Evolutionary conservation across 106 monocot genomes (phyloP).

Genomic region (Xerophyta viscosa): DNA sequence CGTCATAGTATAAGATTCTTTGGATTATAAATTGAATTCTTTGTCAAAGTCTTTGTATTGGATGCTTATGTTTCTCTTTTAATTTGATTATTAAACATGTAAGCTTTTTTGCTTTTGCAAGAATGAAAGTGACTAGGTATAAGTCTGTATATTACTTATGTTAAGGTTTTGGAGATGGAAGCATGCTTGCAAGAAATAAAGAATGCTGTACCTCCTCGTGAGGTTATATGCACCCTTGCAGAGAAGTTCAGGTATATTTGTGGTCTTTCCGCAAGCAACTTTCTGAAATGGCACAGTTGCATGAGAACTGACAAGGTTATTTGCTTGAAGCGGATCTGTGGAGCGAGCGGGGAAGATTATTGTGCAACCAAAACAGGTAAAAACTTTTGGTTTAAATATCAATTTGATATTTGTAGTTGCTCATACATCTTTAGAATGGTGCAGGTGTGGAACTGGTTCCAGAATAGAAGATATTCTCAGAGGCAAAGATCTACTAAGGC

Average conservation of each 20-base stretch:
- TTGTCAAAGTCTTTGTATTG: no score
- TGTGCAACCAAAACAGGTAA: slow-evolving; percentile 92
- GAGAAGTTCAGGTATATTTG: slow-evolving; percentile 76
- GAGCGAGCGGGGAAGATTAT: slow-evolving; percentile 65
- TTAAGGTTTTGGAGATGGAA: slow-evolving; percentile 88
- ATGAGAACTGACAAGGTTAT: slow-evolving; percentile 8
- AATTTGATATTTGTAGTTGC: no score
- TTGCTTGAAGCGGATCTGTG: slow-evolving; percentile 41
- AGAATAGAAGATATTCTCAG: slow-evolving; percentile 93
- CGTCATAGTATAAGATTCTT: no score
- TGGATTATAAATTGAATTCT: no score
- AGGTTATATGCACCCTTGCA: slow-evolving; percentile 51
- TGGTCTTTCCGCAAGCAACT: neutral
- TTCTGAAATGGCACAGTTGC: neutral
- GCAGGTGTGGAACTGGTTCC: slow-evolving; percentile 99
- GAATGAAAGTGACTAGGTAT: no score
- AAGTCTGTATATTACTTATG: no score
- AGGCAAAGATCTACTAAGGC: slow-evolving; percentile 42
- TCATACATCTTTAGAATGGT: neutral
- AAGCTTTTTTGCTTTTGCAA: no score
- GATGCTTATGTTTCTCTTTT: no score
- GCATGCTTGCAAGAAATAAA: slow-evolving; percentile 61
- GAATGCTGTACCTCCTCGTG: slow-evolving; percentile 65
- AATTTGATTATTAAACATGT: no score
- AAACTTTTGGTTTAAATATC: neutral